Conservation (phyloP, 2,329 filamentous ascomycete species). For the Thelonectria rubi region DNA sequence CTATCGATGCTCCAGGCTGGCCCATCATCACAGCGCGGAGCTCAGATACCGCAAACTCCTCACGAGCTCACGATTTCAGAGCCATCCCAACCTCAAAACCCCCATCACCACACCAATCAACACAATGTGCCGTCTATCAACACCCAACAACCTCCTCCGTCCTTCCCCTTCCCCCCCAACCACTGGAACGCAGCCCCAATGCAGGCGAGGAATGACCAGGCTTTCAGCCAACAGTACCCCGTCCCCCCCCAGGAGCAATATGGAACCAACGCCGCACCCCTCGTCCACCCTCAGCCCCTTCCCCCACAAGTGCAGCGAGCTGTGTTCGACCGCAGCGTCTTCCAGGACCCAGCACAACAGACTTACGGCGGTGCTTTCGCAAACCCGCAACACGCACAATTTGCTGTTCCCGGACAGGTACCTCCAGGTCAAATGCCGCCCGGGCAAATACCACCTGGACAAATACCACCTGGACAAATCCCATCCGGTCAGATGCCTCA, state of each 20-base stretch:
- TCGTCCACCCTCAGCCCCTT: slow-evolving; percentile 58
- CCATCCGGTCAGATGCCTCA: too few relatives aligned
- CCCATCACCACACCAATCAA: slow-evolving; percentile 63
- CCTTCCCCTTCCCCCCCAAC: slow-evolving; percentile 41
- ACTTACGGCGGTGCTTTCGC: slow-evolving; percentile 27
- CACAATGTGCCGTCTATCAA: slow-evolving; percentile 50
- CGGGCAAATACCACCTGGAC: too few relatives aligned
- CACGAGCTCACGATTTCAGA: slow-evolving; percentile 62
- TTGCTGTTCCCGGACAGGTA: slow-evolving; percentile 29
- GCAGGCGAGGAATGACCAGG: slow-evolving; percentile 27
- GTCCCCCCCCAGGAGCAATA: slow-evolving; percentile 34
- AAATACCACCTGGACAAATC: too few relatives aligned
- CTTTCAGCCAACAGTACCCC: slow-evolving; percentile 31
- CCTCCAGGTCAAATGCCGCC: neutral
- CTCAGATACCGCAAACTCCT: slow-evolving; percentile 58
- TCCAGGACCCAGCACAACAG: slow-evolving; percentile 40
- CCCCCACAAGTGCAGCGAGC: slow-evolving; percentile 66
- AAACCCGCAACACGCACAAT: slow-evolving; percentile 41
- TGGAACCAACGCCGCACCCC: slow-evolving; percentile 37
- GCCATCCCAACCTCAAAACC: slow-evolving; percentile 63
- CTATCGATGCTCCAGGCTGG: slow-evolving; percentile 62
- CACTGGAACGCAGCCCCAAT: slow-evolving; percentile 33
- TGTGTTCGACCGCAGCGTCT: slow-evolving; percentile 54
- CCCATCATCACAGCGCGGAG: slow-evolving; percentile 28
- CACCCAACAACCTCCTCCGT: slow-evolving; percentile 45